A percentile compares a stretch with the other conserved stretches of the same genome.
phyloP scores from a whole-genome alignment of 202 grass and related monocot genomes.

The Setaria italica region DNA sequence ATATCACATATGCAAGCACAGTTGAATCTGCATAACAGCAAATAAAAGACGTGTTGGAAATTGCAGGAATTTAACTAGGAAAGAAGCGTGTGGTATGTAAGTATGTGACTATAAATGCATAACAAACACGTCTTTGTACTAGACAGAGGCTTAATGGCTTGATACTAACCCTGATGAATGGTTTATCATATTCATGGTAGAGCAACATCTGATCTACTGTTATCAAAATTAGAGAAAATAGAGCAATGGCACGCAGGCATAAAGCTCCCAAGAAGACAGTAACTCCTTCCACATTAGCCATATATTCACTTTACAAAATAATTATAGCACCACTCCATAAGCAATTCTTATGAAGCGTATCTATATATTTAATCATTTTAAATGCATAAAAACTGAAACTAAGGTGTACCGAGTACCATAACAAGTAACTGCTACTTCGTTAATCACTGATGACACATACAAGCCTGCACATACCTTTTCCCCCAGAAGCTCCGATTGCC shows the following conservation, averaged over 20 bases:
- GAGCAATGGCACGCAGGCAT: not conserved
- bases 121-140: not conserved
- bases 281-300: not conserved
- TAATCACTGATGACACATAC: constrained; percentile 9
- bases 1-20: constrained; percentile 89
- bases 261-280: not conserved
- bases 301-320: not conserved
- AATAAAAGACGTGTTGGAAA: constrained; percentile 29
- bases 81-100: not conserved
- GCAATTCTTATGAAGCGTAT: not conserved
- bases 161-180: not conserved
- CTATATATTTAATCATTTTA: not conserved
- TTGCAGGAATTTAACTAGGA: constrained; percentile 38
- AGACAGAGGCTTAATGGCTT: not conserved
- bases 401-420: not conserved
- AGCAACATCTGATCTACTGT: not conserved
- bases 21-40: constrained; percentile 87
- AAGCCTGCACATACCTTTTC: constrained; percentile 68
- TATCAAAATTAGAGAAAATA: not conserved
- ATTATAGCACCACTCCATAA: not conserved
- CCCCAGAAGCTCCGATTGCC: constrained; percentile 95
- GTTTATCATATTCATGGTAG: constrained; percentile 23
- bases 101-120: not conserved
- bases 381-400: not conserved
- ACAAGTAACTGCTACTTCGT: not conserved